A percentile compares a stretch with the other conserved stretches of the same genome.
These are phyloP conservation scores for Solanum piurae DNA, from an alignment of 257 asterid genomes.

Conservation along the genomic window DNA sequence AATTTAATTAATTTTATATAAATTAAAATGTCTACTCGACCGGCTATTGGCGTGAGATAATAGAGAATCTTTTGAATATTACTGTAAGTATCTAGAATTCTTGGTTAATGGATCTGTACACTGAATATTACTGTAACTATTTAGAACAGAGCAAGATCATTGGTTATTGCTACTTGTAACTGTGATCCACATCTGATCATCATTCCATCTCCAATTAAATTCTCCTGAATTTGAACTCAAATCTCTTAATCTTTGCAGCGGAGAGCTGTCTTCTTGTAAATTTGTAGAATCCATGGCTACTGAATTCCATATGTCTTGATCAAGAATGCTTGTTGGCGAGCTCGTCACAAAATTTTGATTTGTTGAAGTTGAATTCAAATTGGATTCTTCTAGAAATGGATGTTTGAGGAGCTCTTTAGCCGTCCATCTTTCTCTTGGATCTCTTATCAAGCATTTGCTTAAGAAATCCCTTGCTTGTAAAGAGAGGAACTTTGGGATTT, in stretches of 20 bases:
- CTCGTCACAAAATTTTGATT: background rate
- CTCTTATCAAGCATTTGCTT: constrained; percentile 42
- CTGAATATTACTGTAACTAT: background rate
- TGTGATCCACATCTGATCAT: constrained; percentile 42
- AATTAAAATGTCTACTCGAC: no score
- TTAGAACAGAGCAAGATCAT: background rate
- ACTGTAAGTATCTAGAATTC: background rate
- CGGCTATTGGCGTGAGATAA: no score
- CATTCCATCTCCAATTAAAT: constrained; percentile 21
- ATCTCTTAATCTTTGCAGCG: constrained; percentile 13
- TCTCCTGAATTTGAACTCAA: constrained; percentile 15
- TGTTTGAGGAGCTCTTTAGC: constrained; percentile 51
- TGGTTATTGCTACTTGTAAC: constrained; percentile 17
- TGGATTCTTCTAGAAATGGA: constrained; percentile 31
- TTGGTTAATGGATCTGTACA: constrained; percentile 9
- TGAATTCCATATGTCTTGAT: constrained; percentile 58
- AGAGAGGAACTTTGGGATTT: constrained; percentile 42
- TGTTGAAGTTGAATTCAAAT: background rate
- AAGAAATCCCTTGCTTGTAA: constrained; percentile 57
- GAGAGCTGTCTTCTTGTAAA: background rate
- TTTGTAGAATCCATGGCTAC: constrained; percentile 3
- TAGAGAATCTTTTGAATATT: background rate
- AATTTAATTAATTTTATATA: no score
- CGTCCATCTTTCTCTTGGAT: constrained; percentile 49
- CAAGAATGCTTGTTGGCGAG: constrained; percentile 71